Base-by-base conservation (phyloP, 805 yeast species). In the Metahyphopichia silvanorum region DNA sequence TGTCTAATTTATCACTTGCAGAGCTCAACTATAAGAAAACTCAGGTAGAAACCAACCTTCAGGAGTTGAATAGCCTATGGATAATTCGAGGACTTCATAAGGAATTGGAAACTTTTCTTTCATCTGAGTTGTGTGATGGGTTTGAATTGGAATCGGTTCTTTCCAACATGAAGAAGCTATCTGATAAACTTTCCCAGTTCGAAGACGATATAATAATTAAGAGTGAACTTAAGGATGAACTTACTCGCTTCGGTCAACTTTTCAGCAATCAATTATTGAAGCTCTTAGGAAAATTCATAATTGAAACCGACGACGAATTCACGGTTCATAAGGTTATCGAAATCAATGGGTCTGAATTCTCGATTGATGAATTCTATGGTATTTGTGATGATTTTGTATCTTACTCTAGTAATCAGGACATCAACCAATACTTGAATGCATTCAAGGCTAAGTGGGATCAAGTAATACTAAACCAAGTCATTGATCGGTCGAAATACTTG, bases 61-160 rank as follows among this genome's bases (percentile, higher is more conserved):
- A 24, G 7, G 37, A 40, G 15, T 46, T 62, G 28, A 47, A 55
- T 21, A 49, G 41, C 13, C 41, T 59, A 5, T 53, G 60, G 60
- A 43, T 51, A 10, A 38, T 57, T 12, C 53, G 49, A 18, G 55
- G 52, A 13, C 38, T 57, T n/a, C 32, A 53, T 11, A 33, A 38
- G 11, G 62, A 59, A 33, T 50, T 49, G 4, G 43, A 42, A 15
- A 33, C 31, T 14, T 32, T 40, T 6, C 36, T 53, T 2, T 37
- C 11, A 8, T 23, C 17, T 11, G 22, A 28, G 15, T 25, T 25
- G 7, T 37, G 44, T 12, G 49, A 46, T 18, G 39, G 34, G 21
- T 37, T 26, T 29, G 54, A 51, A 19, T 45, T 56, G 18, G 46
- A 47, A 17, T 38, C 43, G 14, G 31, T 49, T 1, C 29, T 43